A percentile compares a stretch with the other conserved stretches of the same genome.
These are phyloP conservation scores for Antrodiella citrinella DNA, from an alignment of 768 basidiomycete genomes.

Conservation along the genomic window DNA sequence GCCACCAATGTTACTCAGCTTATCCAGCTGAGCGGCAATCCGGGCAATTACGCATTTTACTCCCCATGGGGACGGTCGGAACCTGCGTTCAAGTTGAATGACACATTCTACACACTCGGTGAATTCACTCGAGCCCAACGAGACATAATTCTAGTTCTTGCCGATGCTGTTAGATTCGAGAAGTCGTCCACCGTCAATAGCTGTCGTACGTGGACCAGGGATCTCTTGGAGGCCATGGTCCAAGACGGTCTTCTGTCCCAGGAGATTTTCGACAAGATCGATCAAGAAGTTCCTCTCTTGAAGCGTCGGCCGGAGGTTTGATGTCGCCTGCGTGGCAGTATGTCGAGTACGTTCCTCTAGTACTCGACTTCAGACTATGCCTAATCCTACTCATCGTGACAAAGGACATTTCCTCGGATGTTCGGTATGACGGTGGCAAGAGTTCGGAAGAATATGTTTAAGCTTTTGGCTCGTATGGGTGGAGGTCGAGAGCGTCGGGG, in stretches of 20 bases:
- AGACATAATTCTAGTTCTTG: conserved; percentile 3
- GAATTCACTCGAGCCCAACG: background rate
- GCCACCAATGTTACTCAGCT: background rate
- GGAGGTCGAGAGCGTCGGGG: too few relatives aligned
- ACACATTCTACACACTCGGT: background rate
- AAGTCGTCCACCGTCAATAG: conserved; percentile 11
- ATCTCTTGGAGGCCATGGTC: conserved; percentile 14
- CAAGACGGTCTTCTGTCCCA: conserved; percentile 9
- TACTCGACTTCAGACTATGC: too few relatives aligned
- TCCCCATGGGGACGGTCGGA: background rate
- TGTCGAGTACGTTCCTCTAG: too few relatives aligned
- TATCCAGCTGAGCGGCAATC: background rate
- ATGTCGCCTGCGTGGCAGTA: too few relatives aligned
- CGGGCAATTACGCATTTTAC: background rate
- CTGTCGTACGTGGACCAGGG: conserved; percentile 12
- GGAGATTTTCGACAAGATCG: conserved; percentile 10
- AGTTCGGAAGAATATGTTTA: too few relatives aligned
- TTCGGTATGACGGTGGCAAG: too few relatives aligned
- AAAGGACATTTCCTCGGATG: too few relatives aligned
- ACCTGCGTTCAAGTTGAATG: background rate
- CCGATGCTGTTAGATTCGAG: conserved; percentile 8
- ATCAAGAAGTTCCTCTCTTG: conserved; percentile 7
- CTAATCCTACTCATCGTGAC: too few relatives aligned
- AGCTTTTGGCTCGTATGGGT: too few relatives aligned
- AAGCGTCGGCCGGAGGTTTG: conserved; percentile 6